Percentiles rank a stretch among this genome's conserved stretches.
phyloP scores from a whole-genome alignment of 306 rosid species.

The Acacia confusa region DNA sequence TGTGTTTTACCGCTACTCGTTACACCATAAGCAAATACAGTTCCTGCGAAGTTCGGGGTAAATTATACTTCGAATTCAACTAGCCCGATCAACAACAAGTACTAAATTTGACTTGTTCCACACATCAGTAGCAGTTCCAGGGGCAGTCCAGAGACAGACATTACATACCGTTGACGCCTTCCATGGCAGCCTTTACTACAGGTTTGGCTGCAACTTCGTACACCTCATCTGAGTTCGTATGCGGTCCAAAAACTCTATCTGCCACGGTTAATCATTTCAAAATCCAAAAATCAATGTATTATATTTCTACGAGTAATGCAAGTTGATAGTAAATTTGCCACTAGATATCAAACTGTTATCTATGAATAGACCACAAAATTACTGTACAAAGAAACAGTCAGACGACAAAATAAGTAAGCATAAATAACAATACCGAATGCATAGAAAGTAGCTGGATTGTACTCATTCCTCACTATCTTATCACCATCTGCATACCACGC shows the following conservation, averaged over 20 bases:
- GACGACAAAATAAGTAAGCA: conserved; percentile 14
- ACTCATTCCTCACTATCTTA: conserved; percentile 86
- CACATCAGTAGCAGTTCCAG: not conserved
- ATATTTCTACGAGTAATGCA: conserved; percentile 18
- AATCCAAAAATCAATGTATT: conserved; percentile 37
- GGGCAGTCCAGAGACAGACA: conserved; percentile 14
- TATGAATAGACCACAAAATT: conserved; percentile 7
- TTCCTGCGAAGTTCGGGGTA: conserved; percentile 60
- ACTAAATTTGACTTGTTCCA: conserved; percentile 20
- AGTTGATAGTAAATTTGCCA: conserved; percentile 16
- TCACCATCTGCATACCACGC: conserved; percentile 98
- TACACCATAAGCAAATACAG: conserved; percentile 98
- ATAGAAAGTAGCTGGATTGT: conserved; percentile 86
- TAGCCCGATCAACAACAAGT: conserved; percentile 18
- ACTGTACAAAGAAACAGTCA: conserved; percentile 17
- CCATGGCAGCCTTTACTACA: conserved; percentile 97
- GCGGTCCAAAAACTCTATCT: conserved; percentile 96
- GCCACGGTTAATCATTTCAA: conserved; percentile 43
- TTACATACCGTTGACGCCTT: conserved; percentile 86
- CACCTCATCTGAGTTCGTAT: conserved; percentile 77
- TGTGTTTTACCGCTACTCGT: conserved; percentile 99
- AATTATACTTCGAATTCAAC: conserved; percentile 34
- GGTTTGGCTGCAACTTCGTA: conserved; percentile 98
- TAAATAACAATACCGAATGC: conserved; percentile 74
- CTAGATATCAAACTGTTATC: not conserved